Conservation (phyloP, 176 grass and related monocot species). For the Oryza nivara region DNA sequence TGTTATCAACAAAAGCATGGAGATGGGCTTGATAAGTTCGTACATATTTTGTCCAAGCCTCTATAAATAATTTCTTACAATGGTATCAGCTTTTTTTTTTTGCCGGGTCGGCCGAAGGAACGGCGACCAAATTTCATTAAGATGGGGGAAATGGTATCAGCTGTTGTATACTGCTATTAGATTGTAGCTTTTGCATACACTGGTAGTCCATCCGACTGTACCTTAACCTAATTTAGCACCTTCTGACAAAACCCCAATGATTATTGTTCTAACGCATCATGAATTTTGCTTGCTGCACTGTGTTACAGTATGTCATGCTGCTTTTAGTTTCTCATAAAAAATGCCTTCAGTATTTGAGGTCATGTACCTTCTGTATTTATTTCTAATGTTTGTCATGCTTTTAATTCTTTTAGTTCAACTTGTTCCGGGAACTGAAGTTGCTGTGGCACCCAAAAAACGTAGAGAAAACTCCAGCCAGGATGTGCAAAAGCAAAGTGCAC, state of each 20-base stretch:
- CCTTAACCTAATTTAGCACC: not conserved
- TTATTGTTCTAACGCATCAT: not conserved
- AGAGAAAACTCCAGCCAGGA: conserved; percentile 47
- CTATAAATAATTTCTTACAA: not conserved
- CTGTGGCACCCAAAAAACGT: conserved; percentile 79
- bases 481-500: conserved; percentile 61
- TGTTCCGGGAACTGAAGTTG: conserved; percentile 91
- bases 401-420: conserved; percentile 78
- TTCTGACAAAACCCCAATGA: conserved; percentile 20
- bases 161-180: not conserved
- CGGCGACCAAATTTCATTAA: no score
- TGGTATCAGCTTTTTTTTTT: not conserved
- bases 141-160: not conserved
- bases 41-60: not conserved
- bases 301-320: conserved; percentile 31
- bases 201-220: not conserved
- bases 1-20: conserved; percentile 16
- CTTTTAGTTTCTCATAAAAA: conserved; percentile 1
- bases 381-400: conserved; percentile 6
- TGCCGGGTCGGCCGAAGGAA: no score
- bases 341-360: not conserved
- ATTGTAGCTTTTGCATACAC: not conserved
- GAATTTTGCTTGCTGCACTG: conserved; percentile 15
- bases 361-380: conserved; percentile 15
- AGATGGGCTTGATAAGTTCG: not conserved